These are phyloP conservation scores for Coemansia sp. DNA, from an alignment of 192 early-diverging fungal species.

Conservation along the genomic window DNA sequence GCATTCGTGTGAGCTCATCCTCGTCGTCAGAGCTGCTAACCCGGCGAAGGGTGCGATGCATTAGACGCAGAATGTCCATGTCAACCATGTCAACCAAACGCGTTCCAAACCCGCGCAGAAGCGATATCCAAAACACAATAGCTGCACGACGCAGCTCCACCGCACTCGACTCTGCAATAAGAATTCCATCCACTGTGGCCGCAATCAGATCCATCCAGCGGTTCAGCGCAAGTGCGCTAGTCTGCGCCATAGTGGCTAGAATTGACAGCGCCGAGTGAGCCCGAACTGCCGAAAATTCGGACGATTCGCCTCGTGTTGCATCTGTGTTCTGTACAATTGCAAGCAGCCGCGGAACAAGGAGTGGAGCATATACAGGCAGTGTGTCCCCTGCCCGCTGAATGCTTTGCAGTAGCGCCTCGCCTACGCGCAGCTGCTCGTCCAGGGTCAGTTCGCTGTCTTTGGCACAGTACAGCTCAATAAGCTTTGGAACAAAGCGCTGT, in stretches of 20 bases:
- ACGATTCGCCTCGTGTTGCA: not conserved
- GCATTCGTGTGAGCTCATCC: slow-evolving; percentile 70
- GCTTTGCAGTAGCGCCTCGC: slow-evolving; percentile 86
- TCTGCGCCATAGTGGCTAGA: slow-evolving; percentile 68
- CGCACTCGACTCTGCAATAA: slow-evolving; percentile 41
- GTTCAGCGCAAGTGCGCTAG: slow-evolving; percentile 67
- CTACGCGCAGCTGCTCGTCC: slow-evolving; percentile 77
- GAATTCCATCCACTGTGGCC: slow-evolving; percentile 66
- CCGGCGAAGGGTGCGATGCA: slow-evolving; percentile 62
- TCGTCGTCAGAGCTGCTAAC: slow-evolving; percentile 62
- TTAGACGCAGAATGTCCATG: slow-evolving; percentile 57
- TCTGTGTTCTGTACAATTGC: slow-evolving; percentile 24
- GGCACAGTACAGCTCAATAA: slow-evolving; percentile 69
- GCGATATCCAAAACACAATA: slow-evolving; percentile 63
- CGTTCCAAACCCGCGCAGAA: slow-evolving; percentile 69
- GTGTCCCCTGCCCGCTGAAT: slow-evolving; percentile 78
- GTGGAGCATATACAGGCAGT: slow-evolving; percentile 66
- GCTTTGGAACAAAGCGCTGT: slow-evolving; percentile 62
- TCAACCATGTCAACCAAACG: slow-evolving; percentile 61
- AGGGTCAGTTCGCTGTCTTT: slow-evolving; percentile 34
- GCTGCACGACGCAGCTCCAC: slow-evolving; percentile 65
- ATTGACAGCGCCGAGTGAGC: slow-evolving; percentile 69
- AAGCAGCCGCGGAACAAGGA: slow-evolving; percentile 41
- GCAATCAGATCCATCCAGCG: slow-evolving; percentile 67
- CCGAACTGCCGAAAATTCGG: slow-evolving; percentile 13